phyloP scores from a whole-genome alignment of 331 rosid genomes.

The Spiraea crenata region DNA sequence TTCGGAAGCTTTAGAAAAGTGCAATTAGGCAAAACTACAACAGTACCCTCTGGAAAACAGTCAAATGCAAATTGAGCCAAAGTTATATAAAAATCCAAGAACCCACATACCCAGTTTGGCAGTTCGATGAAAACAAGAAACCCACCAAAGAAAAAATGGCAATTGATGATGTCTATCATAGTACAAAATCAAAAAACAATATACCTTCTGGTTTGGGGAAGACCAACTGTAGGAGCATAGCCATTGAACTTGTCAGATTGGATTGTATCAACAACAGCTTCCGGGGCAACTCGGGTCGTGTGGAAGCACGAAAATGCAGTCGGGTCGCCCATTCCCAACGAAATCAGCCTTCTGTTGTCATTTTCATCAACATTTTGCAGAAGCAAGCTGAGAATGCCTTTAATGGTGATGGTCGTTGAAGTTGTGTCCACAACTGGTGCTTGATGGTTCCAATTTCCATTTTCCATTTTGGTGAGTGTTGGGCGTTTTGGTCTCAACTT shows the following conservation, averaged over 20 bases:
- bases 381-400: constrained; percentile 69
- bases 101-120: constrained; percentile 11
- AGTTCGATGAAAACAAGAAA: constrained; percentile 18
- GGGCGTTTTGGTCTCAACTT: neutral
- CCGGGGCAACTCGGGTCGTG: constrained; percentile 44
- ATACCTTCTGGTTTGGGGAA: constrained; percentile 82
- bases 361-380: constrained; percentile 44
- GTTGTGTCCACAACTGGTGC: constrained; percentile 28
- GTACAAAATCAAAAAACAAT: neutral
- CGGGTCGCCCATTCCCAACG: constrained; percentile 89
- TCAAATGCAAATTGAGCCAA: neutral
- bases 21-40: constrained; percentile 1
- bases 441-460: constrained; percentile 33
- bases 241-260: constrained; percentile 68
- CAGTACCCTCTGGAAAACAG: neutral
- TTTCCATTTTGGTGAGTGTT: constrained; percentile 35
- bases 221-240: constrained; percentile 86
- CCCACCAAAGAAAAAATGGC: neutral
- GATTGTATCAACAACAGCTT: constrained; percentile 58
- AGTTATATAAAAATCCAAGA: neutral
- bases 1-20: neutral
- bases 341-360: constrained; percentile 41
- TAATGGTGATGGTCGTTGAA: constrained; percentile 69
- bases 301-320: constrained; percentile 61
- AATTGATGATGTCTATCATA: neutral